Percentiles rank a stretch among this genome's conserved stretches.
These are phyloP conservation scores for Psophocarpus tetragonolobus DNA, from an alignment of 306 rosid species.

Conservation along the genomic window DNA sequence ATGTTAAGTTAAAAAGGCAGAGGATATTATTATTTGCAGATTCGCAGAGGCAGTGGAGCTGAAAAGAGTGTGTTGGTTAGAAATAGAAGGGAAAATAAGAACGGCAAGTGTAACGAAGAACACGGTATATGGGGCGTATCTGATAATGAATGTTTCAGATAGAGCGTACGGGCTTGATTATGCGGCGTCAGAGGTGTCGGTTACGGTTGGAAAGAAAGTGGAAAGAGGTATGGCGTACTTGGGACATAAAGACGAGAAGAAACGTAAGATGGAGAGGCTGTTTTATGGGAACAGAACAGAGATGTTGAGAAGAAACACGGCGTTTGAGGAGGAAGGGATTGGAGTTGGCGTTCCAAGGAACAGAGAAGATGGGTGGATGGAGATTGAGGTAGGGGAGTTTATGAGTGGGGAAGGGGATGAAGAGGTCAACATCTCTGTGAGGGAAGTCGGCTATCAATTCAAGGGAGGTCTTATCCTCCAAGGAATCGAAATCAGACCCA, in stretches of 20 bases:
- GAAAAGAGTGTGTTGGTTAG: constrained; percentile 55
- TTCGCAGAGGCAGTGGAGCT: constrained; percentile 57
- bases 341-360: neutral
- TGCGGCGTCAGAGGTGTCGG: constrained; percentile 35
- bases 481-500: constrained; percentile 64
- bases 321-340: neutral
- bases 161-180: constrained; percentile 58
- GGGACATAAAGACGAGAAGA: constrained; percentile 21
- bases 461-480: constrained; percentile 67
- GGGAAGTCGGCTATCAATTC: constrained; percentile 53
- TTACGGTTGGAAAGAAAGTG: constrained; percentile 37
- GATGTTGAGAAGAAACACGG: constrained; percentile 13
- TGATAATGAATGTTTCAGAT: constrained; percentile 45
- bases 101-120: constrained; percentile 40
- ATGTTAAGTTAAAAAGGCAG: too few species aligned
- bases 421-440: constrained; percentile 48
- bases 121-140: constrained; percentile 58
- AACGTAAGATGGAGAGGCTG: constrained; percentile 37
- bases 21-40: too few species aligned
- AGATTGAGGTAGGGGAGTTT: constrained; percentile 66
- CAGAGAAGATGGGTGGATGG: constrained; percentile 72
- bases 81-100: constrained; percentile 56
- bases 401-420: constrained; percentile 44
- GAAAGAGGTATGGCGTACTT: constrained; percentile 37
- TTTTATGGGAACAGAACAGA: constrained; percentile 43